These are phyloP conservation scores for Neospora caninum DNA, from an alignment of 169 alveolate species.

Conservation along the genomic window DNA sequence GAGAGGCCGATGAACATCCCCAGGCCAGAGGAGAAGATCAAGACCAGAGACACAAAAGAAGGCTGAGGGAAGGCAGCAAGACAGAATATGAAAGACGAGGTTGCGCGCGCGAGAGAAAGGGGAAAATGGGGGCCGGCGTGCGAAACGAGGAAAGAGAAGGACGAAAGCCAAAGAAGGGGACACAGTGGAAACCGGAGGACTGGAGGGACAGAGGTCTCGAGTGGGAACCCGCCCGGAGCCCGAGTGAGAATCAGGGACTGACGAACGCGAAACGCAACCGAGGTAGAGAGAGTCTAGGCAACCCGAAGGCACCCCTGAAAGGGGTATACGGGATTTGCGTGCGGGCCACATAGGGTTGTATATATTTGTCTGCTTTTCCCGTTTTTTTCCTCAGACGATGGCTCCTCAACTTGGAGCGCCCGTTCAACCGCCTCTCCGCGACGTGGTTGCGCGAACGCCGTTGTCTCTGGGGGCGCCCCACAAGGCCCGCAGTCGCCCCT, in stretches of 20 bases:
- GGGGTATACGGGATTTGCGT: no score
- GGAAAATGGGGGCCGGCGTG: neutral
- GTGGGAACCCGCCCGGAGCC: no score
- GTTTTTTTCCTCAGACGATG: conserved; percentile 5
- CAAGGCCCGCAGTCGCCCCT: conserved; percentile 4
- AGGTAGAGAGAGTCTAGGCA: no score
- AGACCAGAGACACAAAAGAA: neutral
- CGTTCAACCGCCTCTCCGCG: conserved; percentile 31
- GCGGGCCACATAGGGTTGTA: no score
- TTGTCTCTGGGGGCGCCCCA: conserved; percentile 7
- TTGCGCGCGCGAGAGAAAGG: neutral
- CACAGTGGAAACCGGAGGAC: no score
- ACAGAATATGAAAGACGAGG: neutral
- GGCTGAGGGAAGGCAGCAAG: neutral
- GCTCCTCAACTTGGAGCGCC: conserved; percentile 31
- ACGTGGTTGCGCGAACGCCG: conserved; percentile 29
- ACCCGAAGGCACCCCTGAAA: no score
- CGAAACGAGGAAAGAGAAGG: neutral
- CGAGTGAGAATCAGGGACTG: no score
- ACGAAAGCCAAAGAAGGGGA: neutral
- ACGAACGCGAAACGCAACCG: no score
- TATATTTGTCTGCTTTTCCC: no score
- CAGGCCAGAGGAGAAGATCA: neutral
- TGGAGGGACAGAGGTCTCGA: no score
- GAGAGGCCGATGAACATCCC: neutral